These are phyloP conservation scores for Termitomyces bulborhizus DNA, from an alignment of 768 basidiomycete genomes.

Conservation along the genomic window DNA sequence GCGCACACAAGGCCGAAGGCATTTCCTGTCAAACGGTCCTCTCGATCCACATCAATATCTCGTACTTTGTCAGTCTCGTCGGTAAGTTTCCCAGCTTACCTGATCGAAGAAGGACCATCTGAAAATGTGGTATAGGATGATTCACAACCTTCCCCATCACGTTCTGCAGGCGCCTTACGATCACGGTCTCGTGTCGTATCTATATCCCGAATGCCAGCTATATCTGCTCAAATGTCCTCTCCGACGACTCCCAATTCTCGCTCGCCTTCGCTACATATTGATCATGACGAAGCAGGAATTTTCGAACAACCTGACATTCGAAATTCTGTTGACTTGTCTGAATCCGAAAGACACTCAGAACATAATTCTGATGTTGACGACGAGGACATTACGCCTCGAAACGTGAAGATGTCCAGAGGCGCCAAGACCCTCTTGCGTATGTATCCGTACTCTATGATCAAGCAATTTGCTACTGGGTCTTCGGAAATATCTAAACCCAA, in stretches of 20 bases:
- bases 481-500: conserved; percentile 6
- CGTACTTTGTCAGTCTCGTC: not conserved
- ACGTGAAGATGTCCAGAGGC: conserved; percentile 19
- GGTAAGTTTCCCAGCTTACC: not conserved
- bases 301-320: not conserved
- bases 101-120: not conserved
- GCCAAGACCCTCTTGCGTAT: conserved; percentile 37
- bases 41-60: not conserved
- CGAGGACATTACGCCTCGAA: not conserved
- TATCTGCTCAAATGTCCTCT: not conserved
- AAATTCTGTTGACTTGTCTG: not conserved
- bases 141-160: not conserved
- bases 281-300: not conserved
- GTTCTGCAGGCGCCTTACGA: not conserved
- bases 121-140: not conserved
- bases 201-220: not conserved
- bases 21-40: conserved; percentile 14
- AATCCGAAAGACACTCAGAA: not conserved
- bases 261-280: not conserved
- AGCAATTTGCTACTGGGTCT: conserved; percentile 22
- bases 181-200: not conserved
- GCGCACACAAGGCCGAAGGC: conserved; percentile 13
- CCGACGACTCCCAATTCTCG: not conserved
- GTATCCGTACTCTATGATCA: conserved; percentile 51
- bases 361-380: not conserved